Evolutionary conservation across 1,139 yeast species (phyloP).

Genomic region (Pichia sp.): DNA sequence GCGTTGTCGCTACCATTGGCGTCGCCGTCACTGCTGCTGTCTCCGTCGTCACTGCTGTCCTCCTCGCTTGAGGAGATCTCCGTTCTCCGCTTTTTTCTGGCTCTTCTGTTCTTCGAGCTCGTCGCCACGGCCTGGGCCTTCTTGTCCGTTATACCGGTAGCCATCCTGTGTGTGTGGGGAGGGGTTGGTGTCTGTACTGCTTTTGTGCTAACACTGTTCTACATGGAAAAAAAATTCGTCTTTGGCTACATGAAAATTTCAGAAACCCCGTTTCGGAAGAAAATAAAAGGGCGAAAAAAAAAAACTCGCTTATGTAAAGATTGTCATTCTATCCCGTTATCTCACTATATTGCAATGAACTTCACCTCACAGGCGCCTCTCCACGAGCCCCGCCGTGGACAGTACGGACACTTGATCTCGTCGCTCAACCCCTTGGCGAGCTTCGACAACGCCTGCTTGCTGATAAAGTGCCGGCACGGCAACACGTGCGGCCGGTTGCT

Average conservation of each 20-base stretch:
- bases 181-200: background rate
- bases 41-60: constrained; percentile 11
- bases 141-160: background rate
- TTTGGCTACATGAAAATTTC: background rate
- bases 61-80: constrained; percentile 39
- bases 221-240: background rate
- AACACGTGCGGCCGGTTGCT: constrained; percentile 58
- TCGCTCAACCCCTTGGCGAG: constrained; percentile 37
- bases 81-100: constrained; percentile 78
- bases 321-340: too few relatives aligned
- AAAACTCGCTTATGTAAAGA: background rate
- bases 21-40: background rate
- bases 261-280: background rate
- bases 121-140: background rate
- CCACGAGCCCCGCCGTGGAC: constrained; percentile 42
- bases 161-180: background rate
- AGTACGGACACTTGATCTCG: constrained; percentile 63
- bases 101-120: constrained; percentile 33
- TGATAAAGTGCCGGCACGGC: constrained; percentile 61
- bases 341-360: constrained; percentile 27
- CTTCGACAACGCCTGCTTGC: constrained; percentile 45
- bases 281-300: background rate
- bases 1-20: too few relatives aligned
- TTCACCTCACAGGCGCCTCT: constrained; percentile 31
- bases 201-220: too few relatives aligned